Percentiles rank a stretch among this genome's conserved stretches.
Conservation (phyloP, 176 grass and related monocot species). For the Dactylis glomerata region DNA sequence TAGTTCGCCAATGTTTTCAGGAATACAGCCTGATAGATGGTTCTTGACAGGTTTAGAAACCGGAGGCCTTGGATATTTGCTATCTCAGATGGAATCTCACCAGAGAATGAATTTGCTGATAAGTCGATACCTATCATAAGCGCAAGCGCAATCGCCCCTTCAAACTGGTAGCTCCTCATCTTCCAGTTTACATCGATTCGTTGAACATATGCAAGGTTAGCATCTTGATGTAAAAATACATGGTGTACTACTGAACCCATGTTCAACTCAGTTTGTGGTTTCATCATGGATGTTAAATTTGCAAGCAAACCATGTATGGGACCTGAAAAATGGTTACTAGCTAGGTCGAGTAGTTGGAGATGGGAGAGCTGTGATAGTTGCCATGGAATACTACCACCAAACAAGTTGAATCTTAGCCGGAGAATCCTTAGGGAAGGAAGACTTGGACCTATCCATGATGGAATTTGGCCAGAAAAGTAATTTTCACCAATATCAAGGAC, state of each 20-base stretch:
- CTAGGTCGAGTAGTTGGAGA: conserved; percentile 43
- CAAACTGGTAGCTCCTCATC: conserved; percentile 19
- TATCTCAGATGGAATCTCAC: conserved; percentile 8
- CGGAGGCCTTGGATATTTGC: background rate
- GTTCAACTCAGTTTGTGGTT: conserved; percentile 33
- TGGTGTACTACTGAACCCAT: background rate
- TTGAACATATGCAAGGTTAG: background rate
- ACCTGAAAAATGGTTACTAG: conserved; percentile 28
- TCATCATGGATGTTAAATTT: conserved; percentile 31
- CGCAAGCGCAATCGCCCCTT: background rate
- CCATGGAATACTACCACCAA: conserved; percentile 31
- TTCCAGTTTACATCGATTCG: conserved; percentile 30
- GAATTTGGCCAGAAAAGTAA: conserved; percentile 27
- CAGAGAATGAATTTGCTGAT: conserved; percentile 5
- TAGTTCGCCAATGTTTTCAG: conserved; percentile 10
- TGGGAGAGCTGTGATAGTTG: conserved; percentile 29
- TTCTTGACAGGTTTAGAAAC: conserved; percentile 39
- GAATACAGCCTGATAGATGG: conserved; percentile 1
- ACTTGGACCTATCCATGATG: conserved; percentile 31
- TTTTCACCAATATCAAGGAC: conserved; percentile 41
- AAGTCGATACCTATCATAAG: conserved; percentile 1
- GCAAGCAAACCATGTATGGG: background rate
- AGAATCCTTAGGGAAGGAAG: conserved; percentile 37
- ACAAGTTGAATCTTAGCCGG: conserved; percentile 29
- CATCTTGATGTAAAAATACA: conserved; percentile 18